Conservation (phyloP, 441 rosid species). For the Erodium chrysanthum region DNA sequence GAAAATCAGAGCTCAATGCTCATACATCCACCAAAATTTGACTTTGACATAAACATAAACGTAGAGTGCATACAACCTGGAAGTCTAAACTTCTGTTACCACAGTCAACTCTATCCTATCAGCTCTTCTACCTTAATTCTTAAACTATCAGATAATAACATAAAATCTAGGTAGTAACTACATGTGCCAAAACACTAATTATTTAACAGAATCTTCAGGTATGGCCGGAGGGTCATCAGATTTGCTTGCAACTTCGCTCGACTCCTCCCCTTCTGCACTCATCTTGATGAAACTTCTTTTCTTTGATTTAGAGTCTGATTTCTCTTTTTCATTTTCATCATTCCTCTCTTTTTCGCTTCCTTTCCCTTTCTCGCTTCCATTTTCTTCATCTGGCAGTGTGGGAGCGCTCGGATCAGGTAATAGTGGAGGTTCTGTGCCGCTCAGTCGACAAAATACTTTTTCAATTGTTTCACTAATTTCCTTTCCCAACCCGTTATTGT, state of each 20-base stretch:
- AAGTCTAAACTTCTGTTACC: not conserved
- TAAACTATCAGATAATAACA: not conserved
- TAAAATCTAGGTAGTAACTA: not conserved
- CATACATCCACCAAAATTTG: too few relatives aligned
- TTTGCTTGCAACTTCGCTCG: conserved; percentile 30
- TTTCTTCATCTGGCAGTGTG: conserved; percentile 14
- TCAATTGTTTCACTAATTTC: conserved; percentile 56
- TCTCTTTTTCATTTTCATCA: conserved; percentile 26
- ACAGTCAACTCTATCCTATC: not conserved
- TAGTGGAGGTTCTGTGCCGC: conserved; percentile 66
- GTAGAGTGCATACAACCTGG: too few relatives aligned
- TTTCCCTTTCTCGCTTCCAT: conserved; percentile 19
- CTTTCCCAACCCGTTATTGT: conserved; percentile 62
- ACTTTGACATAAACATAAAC: too few relatives aligned
- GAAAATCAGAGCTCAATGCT: not conserved
- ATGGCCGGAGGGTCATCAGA: conserved; percentile 25
- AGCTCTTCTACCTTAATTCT: not conserved
- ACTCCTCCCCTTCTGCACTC: conserved; percentile 28
- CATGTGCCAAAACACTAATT: not conserved
- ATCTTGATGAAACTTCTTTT: conserved; percentile 48
- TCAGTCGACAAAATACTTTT: conserved; percentile 30
- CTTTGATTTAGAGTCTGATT: conserved; percentile 36
- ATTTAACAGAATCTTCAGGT: conserved; percentile 21
- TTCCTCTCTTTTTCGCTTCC: conserved; percentile 26
- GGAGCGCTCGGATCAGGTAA: conserved; percentile 29